Base-by-base conservation (phyloP, 2,329 filamentous ascomycete species). In the Escovopsis sp. region DNA sequence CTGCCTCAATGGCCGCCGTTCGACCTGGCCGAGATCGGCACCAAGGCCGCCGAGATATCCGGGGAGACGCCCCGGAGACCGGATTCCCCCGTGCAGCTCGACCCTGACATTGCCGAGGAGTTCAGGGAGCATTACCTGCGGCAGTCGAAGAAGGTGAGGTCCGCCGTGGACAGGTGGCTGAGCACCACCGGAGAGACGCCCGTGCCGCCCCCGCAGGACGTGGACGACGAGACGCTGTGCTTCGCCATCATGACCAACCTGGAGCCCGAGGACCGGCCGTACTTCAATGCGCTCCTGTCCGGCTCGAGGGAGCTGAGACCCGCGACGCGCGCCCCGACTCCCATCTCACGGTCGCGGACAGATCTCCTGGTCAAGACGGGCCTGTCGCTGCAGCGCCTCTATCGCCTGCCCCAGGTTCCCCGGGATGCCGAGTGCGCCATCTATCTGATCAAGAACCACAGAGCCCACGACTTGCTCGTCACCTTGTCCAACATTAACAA, bases 231-330 rank as follows among this genome's bases (percentile, higher is more conserved):
- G 62, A 96, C 89, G 0, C 66, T 96, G 33, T 82, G 83, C 3
- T 95, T 96, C 63, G 88, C 89, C 42, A 93, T 96, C 60, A 68
- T 95, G 45, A 96, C 89, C 9, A 88, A 86, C 55, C 71, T 96
- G 11, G 77, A 82, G 41, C 67, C 77, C 3, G 74, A 83, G 36
- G 79, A 93, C 51, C 75, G 85, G 18, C 83, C 83, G 0, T 75
- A 82, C 40, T 95, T 93, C 64, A 88, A 86, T 52, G 81, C 85
- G 9, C 67, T 96, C 12, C 68, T 94, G 36, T 77, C 68, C 1
- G 76, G 75, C 6, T 67, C 73, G 0, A 67, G 65, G 30, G 70
- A 77, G 42, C 57, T 79, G n/a, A 69, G 72, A 54, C 70, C 68
- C 33, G 67, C 66, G 46, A 62, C 65, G 34, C 75, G 75, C 45